Evolutionary conservation across 352 stramenopile species (phyloP).

Genomic region (Discostella stelligera): DNA sequence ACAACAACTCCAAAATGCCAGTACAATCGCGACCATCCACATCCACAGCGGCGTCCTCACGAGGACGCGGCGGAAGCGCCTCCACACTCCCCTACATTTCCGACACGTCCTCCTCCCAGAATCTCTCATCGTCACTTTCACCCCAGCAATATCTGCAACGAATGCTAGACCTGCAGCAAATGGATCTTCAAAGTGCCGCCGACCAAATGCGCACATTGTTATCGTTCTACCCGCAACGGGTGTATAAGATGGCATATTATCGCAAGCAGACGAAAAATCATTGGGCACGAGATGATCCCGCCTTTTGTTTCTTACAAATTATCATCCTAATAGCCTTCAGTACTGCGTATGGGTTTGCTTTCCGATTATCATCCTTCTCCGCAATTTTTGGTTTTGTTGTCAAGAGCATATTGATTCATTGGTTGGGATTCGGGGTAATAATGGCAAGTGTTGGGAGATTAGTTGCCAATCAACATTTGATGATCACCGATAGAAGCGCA

Average conservation of each 20-base stretch:
- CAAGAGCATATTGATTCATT: constrained; percentile 82
- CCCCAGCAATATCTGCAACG: constrained; percentile 65
- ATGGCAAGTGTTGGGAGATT: constrained; percentile 61
- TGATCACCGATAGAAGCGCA: constrained; percentile 61
- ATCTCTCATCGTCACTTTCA: constrained; percentile 24
- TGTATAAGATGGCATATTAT: constrained; percentile 88
- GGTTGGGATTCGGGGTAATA: constrained; percentile 75
- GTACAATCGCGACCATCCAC: constrained; percentile 34
- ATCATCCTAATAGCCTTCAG: constrained; percentile 83
- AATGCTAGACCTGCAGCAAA: constrained; percentile 72
- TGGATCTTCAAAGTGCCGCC: constrained; percentile 78
- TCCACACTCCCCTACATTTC: constrained; percentile 36
- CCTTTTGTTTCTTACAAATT: constrained; percentile 94
- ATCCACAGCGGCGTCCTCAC: constrained; percentile 18
- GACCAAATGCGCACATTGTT: constrained; percentile 82
- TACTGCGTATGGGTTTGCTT: constrained; percentile 84
- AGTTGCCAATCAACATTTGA: constrained; percentile 76
- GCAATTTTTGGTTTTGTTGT: constrained; percentile 75
- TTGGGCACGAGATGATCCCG: constrained; percentile 93
- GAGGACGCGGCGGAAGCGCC: constrained; percentile 11
- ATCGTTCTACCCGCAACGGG: constrained; percentile 58
- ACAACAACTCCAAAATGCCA: constrained; percentile 34
- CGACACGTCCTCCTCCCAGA: neutral
- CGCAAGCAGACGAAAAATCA: constrained; percentile 97
- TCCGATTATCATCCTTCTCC: constrained; percentile 65